Evolutionary conservation across 2,329 filamentous ascomycete species (phyloP), one percentile per base, ranked within the genome.

Genomic region (Talaromyces rugulosus): DNA sequence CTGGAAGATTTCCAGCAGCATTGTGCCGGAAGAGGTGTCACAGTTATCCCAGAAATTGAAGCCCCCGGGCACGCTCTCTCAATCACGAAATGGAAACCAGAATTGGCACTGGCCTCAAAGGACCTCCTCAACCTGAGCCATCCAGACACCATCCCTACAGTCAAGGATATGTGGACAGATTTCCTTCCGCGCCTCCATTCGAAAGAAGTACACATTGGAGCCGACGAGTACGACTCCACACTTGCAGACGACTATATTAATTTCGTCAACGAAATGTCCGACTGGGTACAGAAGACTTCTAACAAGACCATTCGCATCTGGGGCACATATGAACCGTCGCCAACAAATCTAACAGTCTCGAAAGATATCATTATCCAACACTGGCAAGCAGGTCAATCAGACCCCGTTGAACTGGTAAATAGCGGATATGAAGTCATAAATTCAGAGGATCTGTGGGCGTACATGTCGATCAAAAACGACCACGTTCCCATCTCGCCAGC

Each of bases 41-140:
- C 84, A 0, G 73, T 87, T 1, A 76, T 87, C 4, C 84, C 85
- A 0, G 85, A 87, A 68, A 85, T 87, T 28, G 85, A 87, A 68
- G 78, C 83, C 0, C 85, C 85, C 0, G 85, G 84, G 0, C 85
- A 87, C 63, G 80, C 81, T 1, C 71, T 87, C 1, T 79, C 80
- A 5, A 79, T 87, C 28, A 82, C 82, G 0, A 83, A 87, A 66
- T 87, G 85, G 84, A 84, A 82, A 63, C 84, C 84, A 0, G 78
- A 86, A 63, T 70, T 87, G 16, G 83, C 79, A 0, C 72, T 85
- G 11, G 69, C 72, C 2, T 79, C 31, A 1, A 36, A 83, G 59
- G 83, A 82, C 53, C 72, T 86, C 58, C 71, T 87, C 5, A 85
- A 86, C 62, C 78, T 86, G 53, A 80, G 81, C 0, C 77, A 85